Conservation (phyloP, 352 stramenopile genomes). For the Pythium dissotocum region DNA sequence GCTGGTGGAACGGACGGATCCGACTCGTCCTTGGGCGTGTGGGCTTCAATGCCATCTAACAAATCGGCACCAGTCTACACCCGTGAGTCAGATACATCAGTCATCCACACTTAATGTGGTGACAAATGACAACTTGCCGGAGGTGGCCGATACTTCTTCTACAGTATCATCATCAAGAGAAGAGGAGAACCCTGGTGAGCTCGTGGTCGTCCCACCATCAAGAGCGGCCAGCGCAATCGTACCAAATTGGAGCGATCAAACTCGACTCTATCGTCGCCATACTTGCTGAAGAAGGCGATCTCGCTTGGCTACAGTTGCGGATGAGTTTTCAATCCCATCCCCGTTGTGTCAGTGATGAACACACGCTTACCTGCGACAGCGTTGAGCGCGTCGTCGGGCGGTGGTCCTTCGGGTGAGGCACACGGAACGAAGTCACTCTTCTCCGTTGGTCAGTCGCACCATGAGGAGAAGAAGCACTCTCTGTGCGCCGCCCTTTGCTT, state of each 20-base stretch:
- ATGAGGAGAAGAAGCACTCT: not conserved
- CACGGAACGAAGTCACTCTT: slow-evolving; percentile 6
- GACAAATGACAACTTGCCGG: slow-evolving; percentile 24
- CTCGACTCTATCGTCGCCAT: slow-evolving; percentile 34
- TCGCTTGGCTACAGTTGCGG: slow-evolving; percentile 44
- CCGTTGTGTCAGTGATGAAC: not conserved
- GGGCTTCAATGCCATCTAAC: slow-evolving; percentile 56
- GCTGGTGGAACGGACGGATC: slow-evolving; percentile 45
- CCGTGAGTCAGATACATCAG: not conserved
- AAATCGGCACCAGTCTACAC: slow-evolving; percentile 54
- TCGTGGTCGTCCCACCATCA: not conserved
- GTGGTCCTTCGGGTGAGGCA: slow-evolving; percentile 20
- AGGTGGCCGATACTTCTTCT: slow-evolving; percentile 19
- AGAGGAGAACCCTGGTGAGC: not conserved
- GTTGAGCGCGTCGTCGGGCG: slow-evolving; percentile 14
- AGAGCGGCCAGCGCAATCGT: not conserved
- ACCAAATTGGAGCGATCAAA: slow-evolving; percentile 76
- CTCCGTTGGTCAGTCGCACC: not conserved
- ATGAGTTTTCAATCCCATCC: not conserved
- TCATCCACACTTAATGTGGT: not conserved
- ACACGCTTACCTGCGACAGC: slow-evolving; percentile 22
- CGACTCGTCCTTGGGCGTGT: slow-evolving; percentile 51
- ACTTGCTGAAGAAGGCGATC: slow-evolving; percentile 71
- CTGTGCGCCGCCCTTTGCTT: slow-evolving; percentile 12
- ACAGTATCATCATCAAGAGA: not conserved